phyloP scores from a whole-genome alignment of 257 asterid genomes.

The Coffea eugenioides region DNA sequence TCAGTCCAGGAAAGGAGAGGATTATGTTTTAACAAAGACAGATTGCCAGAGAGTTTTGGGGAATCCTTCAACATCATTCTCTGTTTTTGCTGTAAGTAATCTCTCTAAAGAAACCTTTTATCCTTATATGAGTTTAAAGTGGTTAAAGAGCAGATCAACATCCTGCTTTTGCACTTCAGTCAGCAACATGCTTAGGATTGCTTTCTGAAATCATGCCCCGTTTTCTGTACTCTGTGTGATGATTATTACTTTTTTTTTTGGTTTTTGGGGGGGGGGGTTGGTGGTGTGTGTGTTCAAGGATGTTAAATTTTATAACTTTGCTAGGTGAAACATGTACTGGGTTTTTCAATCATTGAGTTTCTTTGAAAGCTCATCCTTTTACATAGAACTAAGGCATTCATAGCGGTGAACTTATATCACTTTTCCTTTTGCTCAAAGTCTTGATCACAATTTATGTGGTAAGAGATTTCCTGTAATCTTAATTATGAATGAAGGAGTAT shows the following conservation, averaged over 20 bases:
- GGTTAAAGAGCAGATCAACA: neutral
- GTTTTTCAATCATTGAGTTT: neutral
- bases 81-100: constrained; percentile 77
- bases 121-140: neutral
- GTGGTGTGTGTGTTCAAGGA: neutral
- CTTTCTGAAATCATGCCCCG: no score
- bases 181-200: neutral
- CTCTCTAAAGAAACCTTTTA: neutral
- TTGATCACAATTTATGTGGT: neutral
- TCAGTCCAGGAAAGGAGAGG: constrained; percentile 91
- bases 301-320: neutral
- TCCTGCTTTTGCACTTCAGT: neutral
- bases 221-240: no score
- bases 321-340: neutral
- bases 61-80: constrained; percentile 58
- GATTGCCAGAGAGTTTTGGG: constrained; percentile 73
- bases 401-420: neutral
- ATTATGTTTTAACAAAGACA: constrained; percentile 60
- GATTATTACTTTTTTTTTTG: no score
- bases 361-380: neutral
- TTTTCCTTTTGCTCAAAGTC: neutral
- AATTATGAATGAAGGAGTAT: neutral
- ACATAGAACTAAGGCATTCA: constrained; percentile 5
- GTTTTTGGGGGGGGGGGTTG: neutral
- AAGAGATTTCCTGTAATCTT: neutral